Base-by-base conservation (phyloP, 2,329 filamentous ascomycete genomes). In the Penicillium olsonii region DNA sequence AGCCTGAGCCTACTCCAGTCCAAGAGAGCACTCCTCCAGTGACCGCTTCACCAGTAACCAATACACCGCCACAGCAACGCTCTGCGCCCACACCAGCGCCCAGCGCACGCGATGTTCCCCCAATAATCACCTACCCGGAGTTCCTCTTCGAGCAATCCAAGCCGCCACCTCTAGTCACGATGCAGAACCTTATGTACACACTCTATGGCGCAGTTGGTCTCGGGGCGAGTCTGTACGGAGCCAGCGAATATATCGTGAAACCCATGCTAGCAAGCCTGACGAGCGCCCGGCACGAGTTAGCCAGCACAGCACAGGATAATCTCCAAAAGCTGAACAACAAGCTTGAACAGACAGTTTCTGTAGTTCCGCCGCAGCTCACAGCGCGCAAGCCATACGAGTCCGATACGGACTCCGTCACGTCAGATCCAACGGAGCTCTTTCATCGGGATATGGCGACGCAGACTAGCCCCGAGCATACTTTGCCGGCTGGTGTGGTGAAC, bases 61-160 rank as follows among this genome's bases (percentile, higher is more conserved):
- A 24, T 51, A 45, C 48, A 19, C 49, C 54, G 55, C 38, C 59
- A 40, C 55, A 55, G 50, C 37, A 58, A 3, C 46, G 45, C 29
- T 51, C 49, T 45, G 48, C 51, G 37, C 54, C 54, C 46, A 45
- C 42, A 35, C 42, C 45, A 11, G 42, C 61, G 8, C 53, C 66
- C 45, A n/a, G 29, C 29, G 12, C 29, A 31, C 71, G 71, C 61
- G 77, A 80, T 31, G 67, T 79, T 19, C 78, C 83, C 15, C 83
- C 83, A 4, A 84, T 87, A 50, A 83, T 87, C 54, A 85, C 84
- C 38, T 87, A 87, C 60, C 83, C 83, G 4, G 83, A 87, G 64
- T 86, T 85, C 59, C 77, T 86, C 34, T 72, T 82, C 37, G 76
- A 83, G 53, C 73, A 81, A 9, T 72, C 77, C 54, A 82, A 82